Evolutionary conservation across 768 basidiomycete species (phyloP).

Genomic region (Galerina marginata): DNA sequence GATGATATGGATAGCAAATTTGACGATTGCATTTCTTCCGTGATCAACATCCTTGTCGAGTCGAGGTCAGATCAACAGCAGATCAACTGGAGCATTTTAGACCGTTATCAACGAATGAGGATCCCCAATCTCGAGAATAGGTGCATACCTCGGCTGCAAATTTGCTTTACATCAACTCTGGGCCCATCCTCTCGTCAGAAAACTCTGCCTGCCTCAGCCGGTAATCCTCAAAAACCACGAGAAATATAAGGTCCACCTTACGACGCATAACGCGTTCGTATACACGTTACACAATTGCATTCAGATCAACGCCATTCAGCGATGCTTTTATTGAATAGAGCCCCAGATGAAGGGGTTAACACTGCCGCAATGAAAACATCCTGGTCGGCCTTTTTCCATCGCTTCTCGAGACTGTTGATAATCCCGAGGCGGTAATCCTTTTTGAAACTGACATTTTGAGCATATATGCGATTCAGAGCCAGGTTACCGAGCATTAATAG

Average conservation of each 20-base stretch:
- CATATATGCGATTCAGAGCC: constrained; percentile 18
- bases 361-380: constrained; percentile 38
- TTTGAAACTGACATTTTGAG: constrained; percentile 11
- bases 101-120: neutral
- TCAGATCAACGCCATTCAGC: neutral
- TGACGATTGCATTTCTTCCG: constrained; percentile 6
- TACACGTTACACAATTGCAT: neutral
- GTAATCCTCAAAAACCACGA: constrained; percentile 3
- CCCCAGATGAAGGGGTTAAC: constrained; percentile 33
- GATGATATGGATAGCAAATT: constrained; percentile 14
- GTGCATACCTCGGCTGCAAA: constrained; percentile 1
- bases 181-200: neutral
- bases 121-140: neutral
- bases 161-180: neutral
- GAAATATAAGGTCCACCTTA: neutral
- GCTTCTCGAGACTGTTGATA: constrained; percentile 33
- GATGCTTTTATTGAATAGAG: constrained; percentile 2
- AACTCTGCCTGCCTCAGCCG: neutral
- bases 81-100: neutral
- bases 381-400: constrained; percentile 38
- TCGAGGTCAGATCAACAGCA: neutral
- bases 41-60: neutral
- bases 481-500: constrained; percentile 36
- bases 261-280: constrained; percentile 2
- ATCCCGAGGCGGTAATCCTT: constrained; percentile 15